Conservation (phyloP, 106 monocot genomes). For the Gastrodia elata region DNA sequence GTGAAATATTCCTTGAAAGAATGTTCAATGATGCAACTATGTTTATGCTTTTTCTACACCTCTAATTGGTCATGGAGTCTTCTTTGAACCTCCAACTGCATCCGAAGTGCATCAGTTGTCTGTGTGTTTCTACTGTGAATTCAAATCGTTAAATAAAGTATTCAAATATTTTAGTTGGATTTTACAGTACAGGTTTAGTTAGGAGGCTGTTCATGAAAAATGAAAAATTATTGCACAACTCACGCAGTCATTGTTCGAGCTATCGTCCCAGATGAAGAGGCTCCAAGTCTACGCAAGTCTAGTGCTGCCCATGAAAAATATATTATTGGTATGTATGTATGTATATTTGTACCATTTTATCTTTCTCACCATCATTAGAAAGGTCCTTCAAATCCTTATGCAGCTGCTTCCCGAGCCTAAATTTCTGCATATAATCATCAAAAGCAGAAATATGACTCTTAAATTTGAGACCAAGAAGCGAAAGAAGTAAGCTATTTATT, state of each 20-base stretch:
- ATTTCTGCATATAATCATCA: constrained; percentile 35
- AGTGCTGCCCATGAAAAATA: constrained; percentile 19
- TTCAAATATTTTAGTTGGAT: too few relatives aligned
- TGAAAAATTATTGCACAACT: not conserved
- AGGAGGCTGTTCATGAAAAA: too few relatives aligned
- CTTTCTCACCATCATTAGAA: constrained; percentile 45
- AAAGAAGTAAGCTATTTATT: not conserved
- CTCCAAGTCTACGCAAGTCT: constrained; percentile 54
- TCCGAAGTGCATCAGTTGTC: constrained; percentile 67
- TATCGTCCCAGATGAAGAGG: constrained; percentile 62
- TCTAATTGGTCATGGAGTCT: constrained; percentile 76
- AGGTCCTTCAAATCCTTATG: constrained; percentile 58
- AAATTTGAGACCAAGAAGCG: too few relatives aligned
- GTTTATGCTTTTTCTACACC: constrained; percentile 14
- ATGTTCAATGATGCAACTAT: not conserved
- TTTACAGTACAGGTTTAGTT: too few relatives aligned
- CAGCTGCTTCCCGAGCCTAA: constrained; percentile 67
- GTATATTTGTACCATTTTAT: not conserved
- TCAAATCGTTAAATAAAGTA: not conserved
- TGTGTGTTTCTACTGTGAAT: constrained; percentile 47
- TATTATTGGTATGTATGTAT: not conserved
- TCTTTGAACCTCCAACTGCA: constrained; percentile 98
- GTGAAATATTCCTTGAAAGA: not conserved
- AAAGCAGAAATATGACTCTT: too few relatives aligned
- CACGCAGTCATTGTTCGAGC: constrained; percentile 60